Percentiles rank a stretch among this genome's conserved stretches.
Conservation (phyloP, 768 basidiomycete genomes). For the Austroboletus eburneus region DNA sequence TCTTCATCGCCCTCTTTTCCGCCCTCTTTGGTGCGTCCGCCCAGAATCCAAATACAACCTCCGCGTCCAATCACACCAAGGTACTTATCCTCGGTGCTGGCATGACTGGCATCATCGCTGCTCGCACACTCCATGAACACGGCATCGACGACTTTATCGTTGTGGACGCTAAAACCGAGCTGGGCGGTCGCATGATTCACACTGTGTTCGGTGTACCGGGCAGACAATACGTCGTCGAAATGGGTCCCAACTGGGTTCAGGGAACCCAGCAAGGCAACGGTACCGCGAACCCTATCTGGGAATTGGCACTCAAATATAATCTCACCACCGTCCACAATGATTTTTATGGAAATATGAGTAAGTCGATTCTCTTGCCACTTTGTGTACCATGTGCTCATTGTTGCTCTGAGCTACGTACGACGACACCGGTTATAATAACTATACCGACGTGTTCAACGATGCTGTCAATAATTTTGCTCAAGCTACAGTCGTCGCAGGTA, state of each 20-base stretch:
- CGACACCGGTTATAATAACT: constrained; percentile 46
- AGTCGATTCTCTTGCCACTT: constrained; percentile 15
- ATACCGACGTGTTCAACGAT: constrained; percentile 39
- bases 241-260: constrained; percentile 61
- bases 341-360: constrained; percentile 42
- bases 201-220: constrained; percentile 38
- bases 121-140: constrained; percentile 50
- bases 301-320: constrained; percentile 52
- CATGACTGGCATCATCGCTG: constrained; percentile 61
- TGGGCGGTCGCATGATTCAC: constrained; percentile 60
- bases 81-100: constrained; percentile 67
- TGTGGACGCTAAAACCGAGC: constrained; percentile 52
- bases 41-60: constrained; percentile 9
- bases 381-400: not conserved
- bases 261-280: constrained; percentile 47
- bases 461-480: constrained; percentile 38
- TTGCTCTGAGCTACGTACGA: constrained; percentile 54
- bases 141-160: constrained; percentile 56
- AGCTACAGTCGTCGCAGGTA: constrained; percentile 46
- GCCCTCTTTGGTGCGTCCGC: constrained; percentile 1
- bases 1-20: constrained; percentile 6
- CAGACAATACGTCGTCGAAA: constrained; percentile 44
- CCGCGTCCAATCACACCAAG: constrained; percentile 18
- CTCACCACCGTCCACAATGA: constrained; percentile 44
- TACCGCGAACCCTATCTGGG: constrained; percentile 56